These are phyloP conservation scores for Hibiscus tridactylites DNA, from an alignment of 345 rosid species.

Conservation along the genomic window DNA sequence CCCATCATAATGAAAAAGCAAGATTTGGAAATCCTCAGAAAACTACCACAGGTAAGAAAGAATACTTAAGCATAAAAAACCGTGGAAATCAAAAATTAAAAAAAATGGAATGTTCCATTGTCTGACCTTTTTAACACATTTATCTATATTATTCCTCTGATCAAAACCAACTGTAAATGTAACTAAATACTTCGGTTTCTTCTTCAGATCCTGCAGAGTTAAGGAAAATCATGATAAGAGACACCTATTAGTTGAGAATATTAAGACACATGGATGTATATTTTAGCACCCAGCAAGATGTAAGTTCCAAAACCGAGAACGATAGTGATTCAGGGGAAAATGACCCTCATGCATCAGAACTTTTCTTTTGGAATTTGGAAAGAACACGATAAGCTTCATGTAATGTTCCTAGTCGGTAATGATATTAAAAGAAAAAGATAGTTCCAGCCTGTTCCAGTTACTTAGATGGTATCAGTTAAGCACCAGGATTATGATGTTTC, in stretches of 20 bases:
- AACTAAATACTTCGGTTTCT: slow-evolving; percentile 73
- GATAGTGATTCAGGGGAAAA: neutral
- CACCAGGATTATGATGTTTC: neutral
- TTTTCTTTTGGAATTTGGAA: neutral
- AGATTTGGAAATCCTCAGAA: slow-evolving; percentile 76
- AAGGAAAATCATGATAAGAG: slow-evolving; percentile 1
- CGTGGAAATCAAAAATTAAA: slow-evolving; percentile 3
- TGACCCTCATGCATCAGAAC: neutral
- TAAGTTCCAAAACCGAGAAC: neutral
- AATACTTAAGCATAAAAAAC: slow-evolving; percentile 21
- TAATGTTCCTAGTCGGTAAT: neutral
- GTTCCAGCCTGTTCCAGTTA: neutral
- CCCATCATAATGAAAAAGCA: slow-evolving; percentile 94
- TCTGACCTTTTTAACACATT: slow-evolving; percentile 72
- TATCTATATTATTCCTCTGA: slow-evolving; percentile 61
- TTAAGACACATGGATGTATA: neutral
- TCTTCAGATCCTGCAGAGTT: slow-evolving; percentile 65
- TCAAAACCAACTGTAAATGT: slow-evolving; percentile 79
- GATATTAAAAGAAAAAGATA: neutral
- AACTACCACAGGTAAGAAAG: slow-evolving; percentile 36
- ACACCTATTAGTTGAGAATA: neutral
- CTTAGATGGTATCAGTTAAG: neutral
- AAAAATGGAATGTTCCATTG: slow-evolving; percentile 3
- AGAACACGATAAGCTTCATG: neutral
- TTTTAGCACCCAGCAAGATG: neutral